A percentile compares a stretch with the other conserved stretches of the same genome.
phyloP scores from a whole-genome alignment of 1,139 yeast genomes.

The Lodderomyces margitis region DNA sequence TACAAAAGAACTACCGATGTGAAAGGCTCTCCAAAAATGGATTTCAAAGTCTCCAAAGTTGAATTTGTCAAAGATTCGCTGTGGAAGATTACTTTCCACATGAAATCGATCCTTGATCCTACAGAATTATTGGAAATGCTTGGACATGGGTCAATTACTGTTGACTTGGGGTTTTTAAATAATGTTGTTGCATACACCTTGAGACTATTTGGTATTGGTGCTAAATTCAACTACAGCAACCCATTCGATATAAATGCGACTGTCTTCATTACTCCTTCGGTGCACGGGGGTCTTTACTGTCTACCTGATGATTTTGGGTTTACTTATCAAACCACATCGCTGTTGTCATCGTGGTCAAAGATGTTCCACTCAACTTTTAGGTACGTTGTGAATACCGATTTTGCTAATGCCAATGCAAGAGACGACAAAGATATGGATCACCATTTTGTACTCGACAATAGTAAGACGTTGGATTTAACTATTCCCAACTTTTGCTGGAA shows the following conservation, averaged over 20 bases:
- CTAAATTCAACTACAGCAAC: neutral
- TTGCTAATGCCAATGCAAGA: neutral
- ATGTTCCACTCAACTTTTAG: neutral
- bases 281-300: conserved; percentile 25
- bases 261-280: conserved; percentile 20
- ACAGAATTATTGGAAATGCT: neutral
- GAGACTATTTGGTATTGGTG: neutral
- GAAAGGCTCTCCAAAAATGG: neutral
- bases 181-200: neutral
- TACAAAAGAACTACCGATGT: no score
- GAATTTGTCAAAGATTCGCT: neutral
- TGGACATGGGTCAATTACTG: neutral
- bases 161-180: neutral
- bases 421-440: neutral
- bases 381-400: neutral
- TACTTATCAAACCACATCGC: conserved; percentile 16
- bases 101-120: neutral
- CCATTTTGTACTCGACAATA: no score
- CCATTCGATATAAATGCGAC: conserved; percentile 14
- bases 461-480: neutral
- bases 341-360: neutral
- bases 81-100: conserved; percentile 3
- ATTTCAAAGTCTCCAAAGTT: conserved; percentile 1
- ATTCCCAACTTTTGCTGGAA: conserved; percentile 8
- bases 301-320: conserved; percentile 28